Evolutionary conservation across 2,329 filamentous ascomycete species (phyloP).

Genomic region (Sclerotinia spermophila): DNA sequence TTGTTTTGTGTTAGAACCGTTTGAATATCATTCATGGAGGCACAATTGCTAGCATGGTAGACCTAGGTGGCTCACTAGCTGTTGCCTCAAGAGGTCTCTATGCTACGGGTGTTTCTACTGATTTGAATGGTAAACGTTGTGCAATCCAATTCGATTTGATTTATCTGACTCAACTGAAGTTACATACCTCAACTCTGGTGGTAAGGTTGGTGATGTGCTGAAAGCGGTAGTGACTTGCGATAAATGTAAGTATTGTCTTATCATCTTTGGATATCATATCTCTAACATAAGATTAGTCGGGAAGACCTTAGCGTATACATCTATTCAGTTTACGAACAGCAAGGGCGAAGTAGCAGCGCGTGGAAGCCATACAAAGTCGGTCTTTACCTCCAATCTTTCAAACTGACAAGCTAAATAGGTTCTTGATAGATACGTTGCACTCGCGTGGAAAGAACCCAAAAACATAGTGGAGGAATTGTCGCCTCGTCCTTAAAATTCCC

Average conservation of each 20-base stretch:
- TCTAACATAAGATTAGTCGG: constrained; percentile 46
- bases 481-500: constrained; percentile 22
- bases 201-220: constrained; percentile 54
- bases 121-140: constrained; percentile 52
- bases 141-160: not conserved
- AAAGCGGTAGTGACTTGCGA: constrained; percentile 57
- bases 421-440: constrained; percentile 36
- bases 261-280: not conserved
- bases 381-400: not conserved
- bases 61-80: constrained; percentile 61
- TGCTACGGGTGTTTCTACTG: constrained; percentile 61
- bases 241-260: constrained; percentile 46
- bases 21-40: constrained; percentile 74
- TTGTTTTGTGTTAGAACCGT: constrained; percentile 55
- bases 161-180: constrained; percentile 42
- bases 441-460: constrained; percentile 37
- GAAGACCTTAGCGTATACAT: constrained; percentile 61
- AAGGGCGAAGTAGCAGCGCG: constrained; percentile 58
- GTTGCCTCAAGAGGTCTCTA: constrained; percentile 62
- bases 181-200: constrained; percentile 59
- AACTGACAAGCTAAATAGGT: not conserved
- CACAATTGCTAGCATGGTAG: constrained; percentile 72
- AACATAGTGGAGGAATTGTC: constrained; percentile 37
- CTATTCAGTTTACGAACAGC: constrained; percentile 54
- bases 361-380: constrained; percentile 64